Evolutionary conservation across 371 early-diverging fungal genomes (phyloP).

Genomic region (Synchytrium microbalum): DNA sequence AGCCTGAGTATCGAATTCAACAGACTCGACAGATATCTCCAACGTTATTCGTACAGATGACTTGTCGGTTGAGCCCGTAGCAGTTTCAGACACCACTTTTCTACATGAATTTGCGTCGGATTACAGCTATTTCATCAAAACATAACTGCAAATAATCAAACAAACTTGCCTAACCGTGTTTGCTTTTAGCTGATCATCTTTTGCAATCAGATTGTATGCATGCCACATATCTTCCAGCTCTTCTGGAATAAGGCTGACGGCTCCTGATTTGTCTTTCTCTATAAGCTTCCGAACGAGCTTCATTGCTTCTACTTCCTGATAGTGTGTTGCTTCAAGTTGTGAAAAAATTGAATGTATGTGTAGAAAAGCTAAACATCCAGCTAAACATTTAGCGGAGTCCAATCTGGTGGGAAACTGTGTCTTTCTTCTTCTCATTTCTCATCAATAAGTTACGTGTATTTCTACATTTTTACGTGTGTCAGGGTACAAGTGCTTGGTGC

Average conservation of each 20-base stretch:
- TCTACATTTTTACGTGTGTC: too few relatives aligned
- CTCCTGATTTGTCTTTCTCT: slow-evolving; percentile 34
- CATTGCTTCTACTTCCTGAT: too few relatives aligned
- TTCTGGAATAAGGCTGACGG: slow-evolving; percentile 57
- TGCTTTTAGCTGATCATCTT: slow-evolving; percentile 79
- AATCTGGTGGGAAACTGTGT: too few relatives aligned
- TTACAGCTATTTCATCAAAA: neutral
- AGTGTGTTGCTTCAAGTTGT: too few relatives aligned
- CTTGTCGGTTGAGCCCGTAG: slow-evolving; percentile 86
- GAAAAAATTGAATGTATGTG: too few relatives aligned
- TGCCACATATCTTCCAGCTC: slow-evolving; percentile 98
- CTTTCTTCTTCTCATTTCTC: too few relatives aligned
- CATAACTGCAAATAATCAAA: neutral
- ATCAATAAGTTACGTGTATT: too few relatives aligned
- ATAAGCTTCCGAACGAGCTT: slow-evolving; percentile 29
- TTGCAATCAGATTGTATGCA: slow-evolving; percentile 83
- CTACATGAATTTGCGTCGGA: neutral
- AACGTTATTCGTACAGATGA: slow-evolving; percentile 72
- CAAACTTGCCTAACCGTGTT: slow-evolving; percentile 69
- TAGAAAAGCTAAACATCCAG: too few relatives aligned
- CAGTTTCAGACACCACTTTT: slow-evolving; percentile 63
- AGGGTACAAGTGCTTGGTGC: too few relatives aligned
- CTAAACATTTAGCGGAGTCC: too few relatives aligned
- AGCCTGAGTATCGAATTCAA: slow-evolving; percentile 83
- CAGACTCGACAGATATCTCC: slow-evolving; percentile 75